phyloP scores from a whole-genome alignment of 495 filamentous ascomycete species.

The Beverwykella pulmonaria region DNA sequence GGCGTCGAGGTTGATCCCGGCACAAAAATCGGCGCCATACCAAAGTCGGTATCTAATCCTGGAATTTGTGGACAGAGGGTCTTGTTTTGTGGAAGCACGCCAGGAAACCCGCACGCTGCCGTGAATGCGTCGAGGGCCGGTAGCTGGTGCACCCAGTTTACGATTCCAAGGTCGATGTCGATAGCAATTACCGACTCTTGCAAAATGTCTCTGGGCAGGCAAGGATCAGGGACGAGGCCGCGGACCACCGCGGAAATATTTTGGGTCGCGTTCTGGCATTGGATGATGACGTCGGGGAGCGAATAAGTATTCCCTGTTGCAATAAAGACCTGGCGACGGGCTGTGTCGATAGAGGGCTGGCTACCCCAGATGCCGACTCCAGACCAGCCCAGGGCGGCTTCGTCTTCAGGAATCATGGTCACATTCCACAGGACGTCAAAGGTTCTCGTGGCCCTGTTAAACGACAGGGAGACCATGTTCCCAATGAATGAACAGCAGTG shows the following conservation, averaged over 20 bases:
- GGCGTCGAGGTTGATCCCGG: slow-evolving; percentile 13
- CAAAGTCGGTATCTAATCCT: slow-evolving; percentile 50
- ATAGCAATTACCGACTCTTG: slow-evolving; percentile 46
- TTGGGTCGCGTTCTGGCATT: slow-evolving; percentile 33
- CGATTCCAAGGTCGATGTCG: slow-evolving; percentile 39
- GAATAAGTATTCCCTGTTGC: slow-evolving; percentile 48
- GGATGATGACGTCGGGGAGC: slow-evolving; percentile 27
- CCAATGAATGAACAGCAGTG: slow-evolving; percentile 47
- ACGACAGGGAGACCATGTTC: slow-evolving; percentile 39
- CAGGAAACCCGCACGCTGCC: slow-evolving; percentile 40
- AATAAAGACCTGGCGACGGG: slow-evolving; percentile 46
- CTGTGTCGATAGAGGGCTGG: slow-evolving; percentile 48
- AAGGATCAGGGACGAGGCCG: slow-evolving; percentile 19
- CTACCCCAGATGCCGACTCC: slow-evolving; percentile 50
- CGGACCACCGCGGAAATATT: neutral
- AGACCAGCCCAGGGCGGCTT: slow-evolving; percentile 37
- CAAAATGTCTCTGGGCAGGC: slow-evolving; percentile 38
- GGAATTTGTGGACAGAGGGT: slow-evolving; percentile 41
- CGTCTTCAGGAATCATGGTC: slow-evolving; percentile 41
- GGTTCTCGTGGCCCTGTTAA: slow-evolving; percentile 24
- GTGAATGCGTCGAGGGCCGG: slow-evolving; percentile 43
- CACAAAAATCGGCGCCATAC: slow-evolving; percentile 50
- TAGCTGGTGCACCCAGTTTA: slow-evolving; percentile 45
- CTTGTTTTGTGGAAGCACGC: neutral
- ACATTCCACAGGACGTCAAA: slow-evolving; percentile 42